Evolutionary conservation across 2,329 filamentous ascomycete genomes (phyloP), one percentile per base, ranked within the genome.

Genomic region (Myriangium duriaei): DNA sequence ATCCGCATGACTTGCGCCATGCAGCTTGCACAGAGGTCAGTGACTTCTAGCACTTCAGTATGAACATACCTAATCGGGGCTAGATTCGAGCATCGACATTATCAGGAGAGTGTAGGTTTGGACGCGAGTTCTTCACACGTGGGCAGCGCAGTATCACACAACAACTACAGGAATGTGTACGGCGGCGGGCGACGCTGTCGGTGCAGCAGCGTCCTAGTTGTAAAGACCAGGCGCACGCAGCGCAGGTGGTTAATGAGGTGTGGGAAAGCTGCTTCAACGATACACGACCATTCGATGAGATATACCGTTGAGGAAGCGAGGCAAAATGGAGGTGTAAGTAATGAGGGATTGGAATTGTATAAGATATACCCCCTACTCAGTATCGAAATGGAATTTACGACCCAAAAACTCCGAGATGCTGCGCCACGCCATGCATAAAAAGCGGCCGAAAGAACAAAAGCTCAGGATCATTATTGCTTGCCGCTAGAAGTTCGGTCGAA

Each of bases 211-310:
- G 91, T 44, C 85, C 86, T 11, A 69, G 71, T 32, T 91, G 87
- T 55, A 83, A 82, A 58, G 82, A 93, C 59, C 79, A 93, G 51
- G 76, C 78, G 11, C 83, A 96, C 49, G 91, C 91, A 3, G 73
- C 76, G 36, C 84, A 81, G 62, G 78, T 92, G 16, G 85, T 98
- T 41, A 91, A 96, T 60, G 80, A 93, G 60, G 91, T 98, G n/a
- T 98, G 88, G 85, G 87, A 94, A 49, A 95, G 86, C 51, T 98
- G 91, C 60, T 98, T 93, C 58, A 67, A 74, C 36, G 91, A 98
- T 61, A 96, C 88, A 3, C 70, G 91, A 53, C 91, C 91, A 2
- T 98, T 98, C 61, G 86, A 96, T 58, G 88, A 96, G 58, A 86
- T 98, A 37, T 98, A 94, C 59, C 78, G 84, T 88, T 46, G 54